Conservation (phyloP, 2,329 filamentous ascomycete genomes). For the Microdochium paspali region DNA sequence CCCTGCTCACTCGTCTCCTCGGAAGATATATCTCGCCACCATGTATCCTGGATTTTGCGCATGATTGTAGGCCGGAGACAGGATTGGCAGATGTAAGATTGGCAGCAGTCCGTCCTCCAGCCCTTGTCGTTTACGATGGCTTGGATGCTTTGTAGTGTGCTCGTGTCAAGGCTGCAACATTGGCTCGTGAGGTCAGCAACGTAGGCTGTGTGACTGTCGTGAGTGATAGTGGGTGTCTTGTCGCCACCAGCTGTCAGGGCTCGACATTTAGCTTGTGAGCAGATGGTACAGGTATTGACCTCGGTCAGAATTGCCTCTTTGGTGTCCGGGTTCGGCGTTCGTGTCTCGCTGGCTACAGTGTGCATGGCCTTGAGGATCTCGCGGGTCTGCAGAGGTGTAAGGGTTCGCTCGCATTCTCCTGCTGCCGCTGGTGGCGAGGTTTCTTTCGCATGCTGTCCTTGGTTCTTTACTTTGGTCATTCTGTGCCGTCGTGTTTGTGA, state of each 20-base stretch:
- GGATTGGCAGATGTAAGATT: slow-evolving; percentile 5
- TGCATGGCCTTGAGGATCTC: slow-evolving; percentile 5
- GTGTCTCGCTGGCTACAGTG: neutral
- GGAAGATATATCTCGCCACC: slow-evolving; percentile 4
- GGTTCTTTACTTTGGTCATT: too few species aligned
- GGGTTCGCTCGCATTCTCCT: neutral
- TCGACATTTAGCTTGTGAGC: too few species aligned
- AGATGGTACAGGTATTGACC: too few species aligned
- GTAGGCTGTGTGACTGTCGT: slow-evolving; percentile 1
- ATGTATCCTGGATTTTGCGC: slow-evolving; percentile 2
- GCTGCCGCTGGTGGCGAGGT: too few species aligned
- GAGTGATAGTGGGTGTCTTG: slow-evolving; percentile 3
- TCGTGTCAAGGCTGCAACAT: slow-evolving; percentile 1
- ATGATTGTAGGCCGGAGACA: slow-evolving; percentile 5
- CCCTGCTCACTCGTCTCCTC: neutral
- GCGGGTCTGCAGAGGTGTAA: slow-evolving; percentile 4
- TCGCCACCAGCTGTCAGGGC: too few species aligned
- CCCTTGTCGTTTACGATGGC: slow-evolving; percentile 4
- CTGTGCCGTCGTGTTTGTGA: too few species aligned
- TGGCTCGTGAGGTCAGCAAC: slow-evolving; percentile 4
- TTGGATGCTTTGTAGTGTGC: slow-evolving; percentile 3
- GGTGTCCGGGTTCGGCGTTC: too few species aligned
- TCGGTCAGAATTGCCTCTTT: too few species aligned
- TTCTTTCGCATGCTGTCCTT: too few species aligned
- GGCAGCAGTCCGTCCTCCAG: slow-evolving; percentile 3